These are phyloP conservation scores for Botrytis squamosa DNA, from an alignment of 2,329 filamentous ascomycete species.

Conservation along the genomic window DNA sequence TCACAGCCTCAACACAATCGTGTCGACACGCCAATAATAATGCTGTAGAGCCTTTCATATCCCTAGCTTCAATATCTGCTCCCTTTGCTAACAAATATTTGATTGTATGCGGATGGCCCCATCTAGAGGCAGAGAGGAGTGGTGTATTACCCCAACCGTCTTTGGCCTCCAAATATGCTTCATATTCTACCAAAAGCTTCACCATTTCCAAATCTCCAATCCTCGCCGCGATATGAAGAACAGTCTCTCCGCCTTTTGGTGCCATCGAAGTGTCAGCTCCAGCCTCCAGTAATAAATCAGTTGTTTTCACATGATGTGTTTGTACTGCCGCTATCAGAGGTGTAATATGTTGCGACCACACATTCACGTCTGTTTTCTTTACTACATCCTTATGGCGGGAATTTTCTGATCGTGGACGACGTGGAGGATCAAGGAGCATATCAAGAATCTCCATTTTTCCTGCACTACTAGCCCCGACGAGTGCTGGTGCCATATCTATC, in stretches of 20 bases:
- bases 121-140: conserved; percentile 24
- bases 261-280: conserved; percentile 28
- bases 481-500: conserved; percentile 26
- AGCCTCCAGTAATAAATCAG: conserved; percentile 24
- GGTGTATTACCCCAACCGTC: conserved; percentile 26
- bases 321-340: conserved; percentile 29
- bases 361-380: conserved; percentile 21
- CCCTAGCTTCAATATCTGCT: conserved; percentile 23
- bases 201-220: conserved; percentile 26
- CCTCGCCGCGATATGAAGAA: conserved; percentile 23
- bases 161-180: conserved; percentile 24
- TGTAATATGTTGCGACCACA: conserved; percentile 25
- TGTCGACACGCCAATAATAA: conserved; percentile 28
- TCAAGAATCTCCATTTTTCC: conserved; percentile 26
- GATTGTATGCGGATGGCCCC: conserved; percentile 23
- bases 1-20: conserved; percentile 23
- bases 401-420: background rate
- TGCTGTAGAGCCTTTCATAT: conserved; percentile 26
- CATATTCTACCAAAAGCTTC: conserved; percentile 21
- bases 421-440: conserved; percentile 25
- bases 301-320: conserved; percentile 27
- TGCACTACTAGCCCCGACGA: conserved; percentile 25
- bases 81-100: conserved; percentile 24
- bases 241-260: conserved; percentile 21
- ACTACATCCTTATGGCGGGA: conserved; percentile 7